These are phyloP conservation scores for Brassica cretica DNA, from an alignment of 345 rosid genomes.

Conservation along the genomic window DNA sequence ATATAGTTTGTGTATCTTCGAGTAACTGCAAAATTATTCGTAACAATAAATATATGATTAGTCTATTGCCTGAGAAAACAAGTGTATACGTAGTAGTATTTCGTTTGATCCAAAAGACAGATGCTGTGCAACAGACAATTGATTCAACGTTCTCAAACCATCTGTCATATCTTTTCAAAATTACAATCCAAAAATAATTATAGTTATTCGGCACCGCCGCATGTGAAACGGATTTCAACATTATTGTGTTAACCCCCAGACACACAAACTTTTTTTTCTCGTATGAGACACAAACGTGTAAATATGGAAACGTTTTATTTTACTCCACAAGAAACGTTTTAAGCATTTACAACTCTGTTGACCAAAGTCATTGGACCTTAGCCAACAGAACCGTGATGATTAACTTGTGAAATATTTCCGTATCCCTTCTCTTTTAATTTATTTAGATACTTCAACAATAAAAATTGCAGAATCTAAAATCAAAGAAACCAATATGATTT, in stretches of 20 bases:
- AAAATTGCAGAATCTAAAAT: not conserved
- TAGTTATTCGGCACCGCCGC: not conserved
- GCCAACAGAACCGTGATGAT: too few relatives aligned
- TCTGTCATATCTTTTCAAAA: not conserved
- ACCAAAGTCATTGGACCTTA: too few relatives aligned
- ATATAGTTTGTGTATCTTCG: not conserved
- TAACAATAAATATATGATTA: not conserved
- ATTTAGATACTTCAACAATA: not conserved
- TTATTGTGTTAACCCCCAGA: not conserved
- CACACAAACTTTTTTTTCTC: not conserved
- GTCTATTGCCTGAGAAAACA: constrained; percentile 1
- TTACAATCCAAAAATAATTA: not conserved
- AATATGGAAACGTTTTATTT: not conserved
- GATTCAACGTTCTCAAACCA: constrained; percentile 1
- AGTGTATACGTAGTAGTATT: not conserved
- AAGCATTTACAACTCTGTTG: not conserved
- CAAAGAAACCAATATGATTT: not conserved
- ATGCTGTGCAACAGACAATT: not conserved
- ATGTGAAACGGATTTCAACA: not conserved
- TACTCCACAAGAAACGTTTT: not conserved
- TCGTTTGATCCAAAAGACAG: constrained; percentile 2
- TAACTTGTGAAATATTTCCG: not conserved
- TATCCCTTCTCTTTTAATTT: not conserved
- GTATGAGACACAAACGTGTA: not conserved
- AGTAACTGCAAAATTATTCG: not conserved